Evolutionary conservation across 768 basidiomycete genomes (phyloP), one percentile per base, ranked within the genome.

Genomic region (Hypsizygus marmoreus): DNA sequence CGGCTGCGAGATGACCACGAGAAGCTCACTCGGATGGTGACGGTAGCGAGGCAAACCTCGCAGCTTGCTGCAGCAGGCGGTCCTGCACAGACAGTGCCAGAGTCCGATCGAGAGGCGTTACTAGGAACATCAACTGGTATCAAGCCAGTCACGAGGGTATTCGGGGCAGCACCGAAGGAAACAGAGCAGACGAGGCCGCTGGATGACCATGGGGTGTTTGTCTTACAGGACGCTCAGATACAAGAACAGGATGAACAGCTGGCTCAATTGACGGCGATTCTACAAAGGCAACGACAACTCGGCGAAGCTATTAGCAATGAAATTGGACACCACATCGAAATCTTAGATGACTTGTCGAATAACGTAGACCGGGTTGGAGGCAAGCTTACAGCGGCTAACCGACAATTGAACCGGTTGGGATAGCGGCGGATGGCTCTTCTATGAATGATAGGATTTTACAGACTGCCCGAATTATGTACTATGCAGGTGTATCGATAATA

Each of bases 1-100:
- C 76, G 86, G 47, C 71, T 97, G 55, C 87, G 88, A 67, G 92
- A 94, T 61, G 95, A 97, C 63, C 87, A 90, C 70, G 89, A 89
- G 71, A 90, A 87, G 71, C 72, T 97, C 47, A 81, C 82, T 29
- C 82, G 82, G 74, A 90, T 95, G 76, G 85, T 92, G 31, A 87
- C 89, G 25, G 81, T 89, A 35, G 86, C 80, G 23, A 79, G 79
- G 47, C 81, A 80, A 56, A 72, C 66, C 20, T 72, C 73, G 31
- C 73, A 77, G 45, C 55, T 60, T 41, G 51, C 56, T 31, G 55
- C 56, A 17, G 51, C 55, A 24, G 64, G 69, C 0, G 61, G 67
- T 8, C 56, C 70, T 19, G 60, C 69, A 32, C 72, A 68, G 47
- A 65, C 74, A 23, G 76, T 76, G 4, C 66, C 80, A 7, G 75